Base-by-base conservation (phyloP, 2,329 filamentous ascomycete genomes). In the Trichoderma oligosporum region DNA sequence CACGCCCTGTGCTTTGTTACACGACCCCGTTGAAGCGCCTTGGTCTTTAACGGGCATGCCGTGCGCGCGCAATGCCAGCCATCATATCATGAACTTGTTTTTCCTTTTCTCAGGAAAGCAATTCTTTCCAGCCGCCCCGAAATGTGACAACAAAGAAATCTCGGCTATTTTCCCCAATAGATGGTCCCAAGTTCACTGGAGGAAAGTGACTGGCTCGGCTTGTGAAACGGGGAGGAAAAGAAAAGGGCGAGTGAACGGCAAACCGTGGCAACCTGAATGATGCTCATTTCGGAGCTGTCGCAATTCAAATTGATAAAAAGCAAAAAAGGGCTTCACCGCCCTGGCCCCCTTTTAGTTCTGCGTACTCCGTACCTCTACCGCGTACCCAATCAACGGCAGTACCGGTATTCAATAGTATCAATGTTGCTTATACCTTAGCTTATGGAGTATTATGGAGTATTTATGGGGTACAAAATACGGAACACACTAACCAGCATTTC, bases 1-100 rank as follows among this genome's bases (percentile, higher is more conserved):
- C 41, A 18, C 11, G 48, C 48, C n/a, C 56, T 47, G 42, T 58
- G 41, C 48, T 39, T 25, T 27, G 55, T 52, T 57, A 42, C 55
- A 57, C 39, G 33, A 27, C 24, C 46, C 31, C n/a, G n/a, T 22
- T 39, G 16, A 51, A 41, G 24, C 24, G 16, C 22, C 36, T n/a
- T 22, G 22, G 5, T 44, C 51, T 38, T 31, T 6, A 36, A 18
- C 9, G 27, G 6, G 27, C 27, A 31, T 31, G 27, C 39, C 18
- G 16, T 20, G 14, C 39, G 8, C 20, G 14, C 39, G 7, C 4
- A 9, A 42, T 20, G n/a, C 39, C 39, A 4, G 16, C 22, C 4
- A 22, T 42, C 35, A 24, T 14, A 33, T 48, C 25, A 18, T 20
- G 11, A 11, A 31, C 8, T 16, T 16, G 29, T 9, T 29, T 6